Evolutionary conservation across 306 rosid species (phyloP), one percentile per base, ranked within the genome.

Genomic region (Quercus parvula): DNA sequence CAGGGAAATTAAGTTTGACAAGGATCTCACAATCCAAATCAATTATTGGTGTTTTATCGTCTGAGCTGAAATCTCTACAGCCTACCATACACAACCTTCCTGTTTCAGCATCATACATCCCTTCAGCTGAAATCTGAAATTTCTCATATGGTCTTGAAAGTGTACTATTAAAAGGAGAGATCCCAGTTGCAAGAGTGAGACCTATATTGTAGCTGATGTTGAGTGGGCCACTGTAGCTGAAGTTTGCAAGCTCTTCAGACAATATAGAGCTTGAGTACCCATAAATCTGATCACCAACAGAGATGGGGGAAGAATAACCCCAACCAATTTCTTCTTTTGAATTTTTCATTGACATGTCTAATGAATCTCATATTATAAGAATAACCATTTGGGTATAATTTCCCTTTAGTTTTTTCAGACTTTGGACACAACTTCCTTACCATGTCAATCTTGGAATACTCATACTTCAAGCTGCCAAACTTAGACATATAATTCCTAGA

Each of bases 41-140:
- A 35, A 61, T 46, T 61, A 19, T 62, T 61, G 73, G 55, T 44
- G 25, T 70, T n/a, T 62, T 55, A 72, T 54, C 20, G 5, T 70
- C 74, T 5, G 70, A 70, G 62, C 22, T 62, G 62, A 81, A 52
- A 38, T 77, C 64, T 17, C 90, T 78, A 83, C 92, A 92, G 74
- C 94, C 97, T 12, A 86, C 77, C 97, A 90, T 89, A 54, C 97
- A 92, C 83, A 92, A 81, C 66, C 38, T 85, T 83, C 95, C 97
- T 20, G 84, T 31, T 76, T 79, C 59, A 17, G 82, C 74, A 84
- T 90, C 87, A 86, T 90, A 90, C 13, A 75, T 31, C 77, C 97
- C 95, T 82, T 92, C 94, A 1, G 92, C 93, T 27, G 75, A 74
- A 63, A 90, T 83, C 13, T 73, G 73, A 76, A 54, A 73, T 3